phyloP scores from a whole-genome alignment of 1,284 basidiomycete genomes.

The Heterobasidion irregulare region DNA sequence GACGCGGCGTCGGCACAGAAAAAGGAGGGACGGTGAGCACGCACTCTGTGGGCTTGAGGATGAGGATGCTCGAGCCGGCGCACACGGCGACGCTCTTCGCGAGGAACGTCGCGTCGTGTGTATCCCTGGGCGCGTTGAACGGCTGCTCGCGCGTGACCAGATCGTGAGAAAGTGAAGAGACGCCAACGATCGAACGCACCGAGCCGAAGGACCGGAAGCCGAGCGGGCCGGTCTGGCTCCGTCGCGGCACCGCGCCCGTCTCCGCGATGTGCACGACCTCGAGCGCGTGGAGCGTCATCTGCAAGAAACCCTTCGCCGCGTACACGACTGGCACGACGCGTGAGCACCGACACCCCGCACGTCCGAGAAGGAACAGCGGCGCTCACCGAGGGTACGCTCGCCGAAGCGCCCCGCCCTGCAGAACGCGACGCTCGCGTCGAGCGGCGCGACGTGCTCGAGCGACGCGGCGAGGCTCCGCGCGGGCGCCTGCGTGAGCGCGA shows the following conservation, averaged over 20 bases:
- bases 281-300: conserved; percentile 40
- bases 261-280: conserved; percentile 29
- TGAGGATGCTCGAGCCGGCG: conserved; percentile 52
- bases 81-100: conserved; percentile 56
- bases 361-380: background rate
- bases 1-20: background rate
- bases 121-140: conserved; percentile 61
- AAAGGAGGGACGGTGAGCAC: conserved; percentile 14
- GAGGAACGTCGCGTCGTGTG: conserved; percentile 48
- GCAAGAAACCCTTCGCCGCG: conserved; percentile 51
- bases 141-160: conserved; percentile 29
- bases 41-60: conserved; percentile 60
- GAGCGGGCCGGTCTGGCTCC: conserved; percentile 17
- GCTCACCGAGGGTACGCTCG: conserved; percentile 42
- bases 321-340: conserved; percentile 46
- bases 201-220: conserved; percentile 56
- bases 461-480: conserved; percentile 41
- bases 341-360: no score
- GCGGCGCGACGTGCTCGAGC: conserved; percentile 46
- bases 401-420: conserved; percentile 47
- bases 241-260: conserved; percentile 21
- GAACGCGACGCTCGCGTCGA: conserved; percentile 45
- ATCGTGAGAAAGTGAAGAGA: conserved; percentile 2
- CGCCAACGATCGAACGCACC: conserved; percentile 27
- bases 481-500: conserved; percentile 38